These are phyloP conservation scores for Trichosporon asahii DNA, from an alignment of 1,284 basidiomycete genomes.

Conservation along the genomic window DNA sequence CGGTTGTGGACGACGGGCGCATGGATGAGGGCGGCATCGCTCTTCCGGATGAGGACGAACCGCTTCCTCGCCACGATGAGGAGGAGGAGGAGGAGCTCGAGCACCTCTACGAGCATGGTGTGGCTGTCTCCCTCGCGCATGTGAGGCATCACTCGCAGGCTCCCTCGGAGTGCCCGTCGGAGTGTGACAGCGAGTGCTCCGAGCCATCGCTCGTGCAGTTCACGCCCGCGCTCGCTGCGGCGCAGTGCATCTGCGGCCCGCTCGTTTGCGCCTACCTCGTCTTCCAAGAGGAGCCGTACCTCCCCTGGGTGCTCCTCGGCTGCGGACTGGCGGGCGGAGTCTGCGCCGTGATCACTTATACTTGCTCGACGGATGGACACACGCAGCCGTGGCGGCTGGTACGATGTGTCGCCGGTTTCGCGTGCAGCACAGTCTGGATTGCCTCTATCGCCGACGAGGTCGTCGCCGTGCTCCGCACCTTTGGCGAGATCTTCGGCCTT, in stretches of 20 bases:
- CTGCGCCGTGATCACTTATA: constrained; percentile 59
- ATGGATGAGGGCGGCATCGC: constrained; percentile 39
- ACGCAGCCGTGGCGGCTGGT: constrained; percentile 63
- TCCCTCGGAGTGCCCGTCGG: not conserved
- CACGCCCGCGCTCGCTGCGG: constrained; percentile 75
- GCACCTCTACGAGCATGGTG: constrained; percentile 38
- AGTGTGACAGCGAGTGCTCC: constrained; percentile 11
- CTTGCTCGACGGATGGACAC: constrained; percentile 62
- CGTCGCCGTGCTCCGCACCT: constrained; percentile 81
- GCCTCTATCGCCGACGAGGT: constrained; percentile 94
- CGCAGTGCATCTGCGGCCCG: constrained; percentile 75
- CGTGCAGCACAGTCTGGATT: constrained; percentile 88
- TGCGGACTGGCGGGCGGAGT: constrained; percentile 58
- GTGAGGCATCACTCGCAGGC: not conserved
- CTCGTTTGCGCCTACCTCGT: constrained; percentile 69
- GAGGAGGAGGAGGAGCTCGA: constrained; percentile 44
- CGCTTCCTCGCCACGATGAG: constrained; percentile 25
- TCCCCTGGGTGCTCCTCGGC: constrained; percentile 56
- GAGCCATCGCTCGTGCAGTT: constrained; percentile 55
- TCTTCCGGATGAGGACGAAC: constrained; percentile 39
- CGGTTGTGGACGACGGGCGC: constrained; percentile 65
- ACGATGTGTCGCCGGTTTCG: constrained; percentile 84
- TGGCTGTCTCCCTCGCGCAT: constrained; percentile 18
- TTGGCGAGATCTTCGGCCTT: constrained; percentile 88
- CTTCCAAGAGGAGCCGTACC: constrained; percentile 61